Evolutionary conservation across 306 rosid genomes (phyloP).

Genomic region (Crotalaria pallida): DNA sequence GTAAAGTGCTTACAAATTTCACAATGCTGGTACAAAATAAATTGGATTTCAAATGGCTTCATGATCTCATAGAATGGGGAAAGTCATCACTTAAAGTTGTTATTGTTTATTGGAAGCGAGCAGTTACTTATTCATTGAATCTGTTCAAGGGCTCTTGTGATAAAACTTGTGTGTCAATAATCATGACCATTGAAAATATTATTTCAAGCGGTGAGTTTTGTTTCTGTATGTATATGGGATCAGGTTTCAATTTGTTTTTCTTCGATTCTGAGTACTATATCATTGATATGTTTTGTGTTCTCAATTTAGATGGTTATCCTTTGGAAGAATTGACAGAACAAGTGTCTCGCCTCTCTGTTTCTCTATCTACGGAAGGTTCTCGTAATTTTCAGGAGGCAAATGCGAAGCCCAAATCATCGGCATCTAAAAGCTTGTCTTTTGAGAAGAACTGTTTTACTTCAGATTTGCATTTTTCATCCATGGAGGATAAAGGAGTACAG

Average conservation of each 20-base stretch:
- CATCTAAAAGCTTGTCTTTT: slow-evolving; percentile 35
- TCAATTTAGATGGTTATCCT: slow-evolving; percentile 50
- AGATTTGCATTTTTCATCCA: slow-evolving; percentile 31
- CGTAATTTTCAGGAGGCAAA: slow-evolving; percentile 30
- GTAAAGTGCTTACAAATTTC: slow-evolving; percentile 32
- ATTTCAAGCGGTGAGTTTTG: slow-evolving; percentile 58
- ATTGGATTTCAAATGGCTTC: slow-evolving; percentile 64
- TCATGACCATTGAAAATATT: slow-evolving; percentile 60
- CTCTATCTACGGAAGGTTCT: slow-evolving; percentile 54
- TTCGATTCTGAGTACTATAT: neutral
- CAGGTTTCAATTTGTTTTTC: neutral
- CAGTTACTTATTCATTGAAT: slow-evolving; percentile 56
- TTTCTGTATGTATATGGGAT: neutral
- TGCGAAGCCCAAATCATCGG: slow-evolving; percentile 26
- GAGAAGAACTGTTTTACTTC: slow-evolving; percentile 31
- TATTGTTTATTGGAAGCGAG: slow-evolving; percentile 75
- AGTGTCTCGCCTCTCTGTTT: slow-evolving; percentile 56
- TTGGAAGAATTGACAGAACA: slow-evolving; percentile 66
- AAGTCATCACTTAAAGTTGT: slow-evolving; percentile 84
- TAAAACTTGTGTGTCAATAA: slow-evolving; percentile 36
- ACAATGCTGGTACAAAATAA: slow-evolving; percentile 29
- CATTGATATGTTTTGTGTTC: slow-evolving; percentile 20
- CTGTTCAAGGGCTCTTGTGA: slow-evolving; percentile 50
- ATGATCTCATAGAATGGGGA: slow-evolving; percentile 86
- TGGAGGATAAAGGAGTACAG: slow-evolving; percentile 35